These are phyloP conservation scores for Athelia sp. DNA, from an alignment of 1,284 basidiomycete species.

Conservation along the genomic window DNA sequence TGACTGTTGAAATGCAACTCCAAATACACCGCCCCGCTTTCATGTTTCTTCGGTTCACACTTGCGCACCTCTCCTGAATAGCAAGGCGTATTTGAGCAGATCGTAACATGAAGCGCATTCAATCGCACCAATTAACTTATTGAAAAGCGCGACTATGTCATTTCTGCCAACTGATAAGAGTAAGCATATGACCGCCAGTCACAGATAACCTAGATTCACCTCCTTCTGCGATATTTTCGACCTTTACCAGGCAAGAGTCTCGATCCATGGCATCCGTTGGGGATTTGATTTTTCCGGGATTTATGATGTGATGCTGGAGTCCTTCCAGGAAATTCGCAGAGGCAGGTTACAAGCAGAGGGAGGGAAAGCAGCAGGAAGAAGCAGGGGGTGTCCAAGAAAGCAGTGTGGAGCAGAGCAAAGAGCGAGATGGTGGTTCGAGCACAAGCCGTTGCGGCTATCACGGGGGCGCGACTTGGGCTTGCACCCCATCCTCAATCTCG, in stretches of 20 bases:
- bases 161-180: conserved; percentile 32
- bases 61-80: conserved; percentile 41
- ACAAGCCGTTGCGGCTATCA: neutral
- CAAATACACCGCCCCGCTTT: conserved; percentile 34
- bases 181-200: neutral
- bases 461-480: neutral
- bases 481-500: too few relatives aligned
- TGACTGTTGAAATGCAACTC: conserved; percentile 46
- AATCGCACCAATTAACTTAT: conserved; percentile 45
- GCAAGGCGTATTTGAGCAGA: neutral
- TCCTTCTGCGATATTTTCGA: conserved; percentile 36
- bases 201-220: conserved; percentile 20
- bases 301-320: too few relatives aligned
- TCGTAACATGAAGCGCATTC: neutral
- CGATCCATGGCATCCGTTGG: conserved; percentile 11
- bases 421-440: neutral
- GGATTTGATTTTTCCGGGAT: too few relatives aligned
- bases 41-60: conserved; percentile 32
- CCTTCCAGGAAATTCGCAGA: too few relatives aligned
- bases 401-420: neutral
- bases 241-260: conserved; percentile 33
- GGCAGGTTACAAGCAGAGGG: neutral
- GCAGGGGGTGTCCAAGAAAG: neutral
- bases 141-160: conserved; percentile 54
- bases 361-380: neutral